Evolutionary conservation across 257 asterid species (phyloP), one percentile per base, ranked within the genome.

Genomic region (Capsicum pubescens): DNA sequence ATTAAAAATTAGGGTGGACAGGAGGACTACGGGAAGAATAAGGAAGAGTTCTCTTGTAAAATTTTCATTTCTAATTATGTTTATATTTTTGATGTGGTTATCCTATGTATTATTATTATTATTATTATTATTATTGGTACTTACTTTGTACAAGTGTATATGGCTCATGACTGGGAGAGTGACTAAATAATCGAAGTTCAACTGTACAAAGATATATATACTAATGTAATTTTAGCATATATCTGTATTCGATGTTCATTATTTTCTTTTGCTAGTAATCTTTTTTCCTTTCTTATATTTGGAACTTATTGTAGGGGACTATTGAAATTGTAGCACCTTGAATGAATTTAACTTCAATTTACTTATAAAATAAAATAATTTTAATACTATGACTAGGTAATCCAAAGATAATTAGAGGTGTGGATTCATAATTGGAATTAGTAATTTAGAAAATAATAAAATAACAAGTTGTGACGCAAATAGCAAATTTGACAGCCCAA

Each of bases 81-180:
- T 72, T 72, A n/a, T 50, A 76, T 76, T 76, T 76, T 76, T 76
- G 76, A 82, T 32, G 61, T 82, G 66, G 15, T 50, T 64, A 82
- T 63, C 66, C 59, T 46, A 9, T 48, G 79, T 58, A 82, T 59
- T 61, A 9, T 44, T 70, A 71, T 1, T 36, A 36, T 36, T 36
- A 36, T 39, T 39, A 39, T 39, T 39, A 2, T 39, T 39, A 39
- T 21, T 61, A 63, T 50, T 82, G 48, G 44, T 26, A 52, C 39
- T 66, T 82, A 3, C 84, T 46, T 66, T 82, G 64, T 82, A 82
- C 64, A 50, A 81, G 44, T 64, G 54, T 81, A 82, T 64, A 82
- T 69, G 61, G 52, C 77, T 82, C 84, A 48, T 82, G 67, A 48
- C 66, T 26, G 78, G 36, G 39, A 82, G 76, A 82, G 79, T 82